Conservation (phyloP, 2,329 filamentous ascomycete genomes). For the Cordyceps fumosorosea region DNA sequence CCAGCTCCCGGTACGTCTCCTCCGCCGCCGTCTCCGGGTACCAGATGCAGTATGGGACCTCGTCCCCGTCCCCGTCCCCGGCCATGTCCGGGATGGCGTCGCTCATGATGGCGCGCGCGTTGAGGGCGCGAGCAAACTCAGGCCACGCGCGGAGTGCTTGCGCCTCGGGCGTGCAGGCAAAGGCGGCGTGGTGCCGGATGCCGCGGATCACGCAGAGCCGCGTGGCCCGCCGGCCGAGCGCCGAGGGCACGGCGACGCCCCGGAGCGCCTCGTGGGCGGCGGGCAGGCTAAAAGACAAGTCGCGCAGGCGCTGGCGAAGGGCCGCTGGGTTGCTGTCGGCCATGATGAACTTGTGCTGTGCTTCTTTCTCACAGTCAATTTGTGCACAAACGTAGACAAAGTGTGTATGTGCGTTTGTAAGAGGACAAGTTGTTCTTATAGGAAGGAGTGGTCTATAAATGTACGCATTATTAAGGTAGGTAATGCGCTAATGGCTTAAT, state of each 20-base stretch:
- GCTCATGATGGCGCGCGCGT: conserved; percentile 31
- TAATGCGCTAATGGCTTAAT: too few species aligned
- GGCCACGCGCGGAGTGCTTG: neutral
- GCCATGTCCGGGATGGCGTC: conserved; percentile 24
- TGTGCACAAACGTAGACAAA: too few species aligned
- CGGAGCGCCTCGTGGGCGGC: neutral
- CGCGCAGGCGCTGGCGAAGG: neutral
- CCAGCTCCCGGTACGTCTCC: conserved; percentile 28
- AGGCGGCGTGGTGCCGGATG: neutral
- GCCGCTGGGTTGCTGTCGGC: neutral
- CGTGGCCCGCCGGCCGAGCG: neutral
- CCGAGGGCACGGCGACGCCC: neutral
- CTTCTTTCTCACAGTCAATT: too few species aligned
- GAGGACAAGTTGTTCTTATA: too few species aligned
- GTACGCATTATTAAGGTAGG: too few species aligned
- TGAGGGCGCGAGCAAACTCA: conserved; percentile 11
- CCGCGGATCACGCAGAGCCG: neutral
- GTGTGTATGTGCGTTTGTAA: too few species aligned
- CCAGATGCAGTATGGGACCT: conserved; percentile 33
- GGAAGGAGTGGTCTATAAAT: too few species aligned
- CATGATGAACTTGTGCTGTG: neutral
- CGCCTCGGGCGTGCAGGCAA: neutral
- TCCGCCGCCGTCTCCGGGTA: conserved; percentile 29
- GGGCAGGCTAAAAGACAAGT: neutral
- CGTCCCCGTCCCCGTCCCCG: conserved; percentile 5